Evolutionary conservation across 2,329 filamentous ascomycete species (phyloP).

Genomic region (Aspergillus quadricinctus): DNA sequence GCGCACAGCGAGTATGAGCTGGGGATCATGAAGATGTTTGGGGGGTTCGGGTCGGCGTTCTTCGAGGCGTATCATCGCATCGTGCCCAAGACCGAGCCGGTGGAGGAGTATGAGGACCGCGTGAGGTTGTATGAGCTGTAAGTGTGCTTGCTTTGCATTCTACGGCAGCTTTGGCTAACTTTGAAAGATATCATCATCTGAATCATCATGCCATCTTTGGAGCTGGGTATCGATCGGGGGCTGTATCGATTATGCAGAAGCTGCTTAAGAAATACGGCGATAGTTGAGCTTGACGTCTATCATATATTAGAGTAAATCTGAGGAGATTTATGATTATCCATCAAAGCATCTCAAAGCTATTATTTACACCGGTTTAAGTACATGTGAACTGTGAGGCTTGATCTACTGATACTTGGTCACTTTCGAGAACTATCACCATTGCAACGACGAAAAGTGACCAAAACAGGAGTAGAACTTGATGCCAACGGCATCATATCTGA

Average conservation of each 20-base stretch:
- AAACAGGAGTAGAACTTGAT: neutral
- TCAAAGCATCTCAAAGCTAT: neutral
- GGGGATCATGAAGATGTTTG: constrained; percentile 96
- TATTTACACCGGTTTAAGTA: neutral
- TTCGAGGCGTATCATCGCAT: constrained; percentile 71
- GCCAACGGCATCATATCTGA: too few species aligned
- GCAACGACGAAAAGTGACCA: neutral
- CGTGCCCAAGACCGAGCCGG: constrained; percentile 75
- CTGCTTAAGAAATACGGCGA: constrained; percentile 67
- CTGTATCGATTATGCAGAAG: constrained; percentile 72
- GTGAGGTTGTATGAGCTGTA: constrained; percentile 76
- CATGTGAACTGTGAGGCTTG: neutral
- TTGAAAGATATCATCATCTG: constrained; percentile 72
- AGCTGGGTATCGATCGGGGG: constrained; percentile 69
- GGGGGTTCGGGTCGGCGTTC: constrained; percentile 70
- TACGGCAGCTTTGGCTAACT: constrained; percentile 7
- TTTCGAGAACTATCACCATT: neutral
- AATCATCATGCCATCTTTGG: constrained; percentile 88
- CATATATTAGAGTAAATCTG: neutral
- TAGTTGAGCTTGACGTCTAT: neutral
- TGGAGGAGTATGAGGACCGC: constrained; percentile 79
- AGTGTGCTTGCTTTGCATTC: constrained; percentile 35
- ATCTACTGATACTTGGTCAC: neutral
- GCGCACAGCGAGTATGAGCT: constrained; percentile 86
- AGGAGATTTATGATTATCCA: neutral